Base-by-base conservation (phyloP, 108 stramenopile genomes). In the Mayamaea pseudoterrestris region DNA sequence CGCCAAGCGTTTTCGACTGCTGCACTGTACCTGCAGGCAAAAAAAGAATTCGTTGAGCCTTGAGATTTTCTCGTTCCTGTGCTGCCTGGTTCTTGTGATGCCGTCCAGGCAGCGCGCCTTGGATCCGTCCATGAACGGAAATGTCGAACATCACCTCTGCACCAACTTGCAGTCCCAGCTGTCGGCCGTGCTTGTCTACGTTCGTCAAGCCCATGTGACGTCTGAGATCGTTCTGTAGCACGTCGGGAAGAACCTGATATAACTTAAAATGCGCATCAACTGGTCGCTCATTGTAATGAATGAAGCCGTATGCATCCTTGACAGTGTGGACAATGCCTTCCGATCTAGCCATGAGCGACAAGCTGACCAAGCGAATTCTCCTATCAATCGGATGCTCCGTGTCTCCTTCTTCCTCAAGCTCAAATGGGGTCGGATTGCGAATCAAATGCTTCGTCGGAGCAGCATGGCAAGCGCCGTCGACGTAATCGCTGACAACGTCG, bases 91-190 rank as follows among this genome's bases (percentile, higher is more conserved):
- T 14, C 53, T 35, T 8, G 53, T 49, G 3, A 30, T 57, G 17
- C 7, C 16, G 11, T 17, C 7, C 7, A 11, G 41, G 11, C 11
- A 17, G 7, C 25, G 8, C 9, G 25, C 7, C 8, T 13, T 45
- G 22, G 21, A 58, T 58, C 27, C 30, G 53, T 27, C 61, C 61
- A 35, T 80, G 75, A n/a, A 73, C 28, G 12, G 78, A 83, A 21
- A 88, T 53, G 55, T 88, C 85, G 58, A 88, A 88, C 32, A 68
- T 57, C 16, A 83, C 78, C 43, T 74, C 80, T 30, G 65, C 59
- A 3, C 76, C 85, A 20, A 60, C 63, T 20, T 63, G 63, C 12
- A 71, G 40, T 35, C 18, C 31, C 2, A 53, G 8, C 41, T 37
- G 41, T 61, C 55, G 32, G 1, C 31, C 26, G 6, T 40, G 25